Percentiles rank a stretch among this genome's conserved stretches.
Conservation (phyloP, 2,329 filamentous ascomycete genomes). For the Dothideomycetes sp. region DNA sequence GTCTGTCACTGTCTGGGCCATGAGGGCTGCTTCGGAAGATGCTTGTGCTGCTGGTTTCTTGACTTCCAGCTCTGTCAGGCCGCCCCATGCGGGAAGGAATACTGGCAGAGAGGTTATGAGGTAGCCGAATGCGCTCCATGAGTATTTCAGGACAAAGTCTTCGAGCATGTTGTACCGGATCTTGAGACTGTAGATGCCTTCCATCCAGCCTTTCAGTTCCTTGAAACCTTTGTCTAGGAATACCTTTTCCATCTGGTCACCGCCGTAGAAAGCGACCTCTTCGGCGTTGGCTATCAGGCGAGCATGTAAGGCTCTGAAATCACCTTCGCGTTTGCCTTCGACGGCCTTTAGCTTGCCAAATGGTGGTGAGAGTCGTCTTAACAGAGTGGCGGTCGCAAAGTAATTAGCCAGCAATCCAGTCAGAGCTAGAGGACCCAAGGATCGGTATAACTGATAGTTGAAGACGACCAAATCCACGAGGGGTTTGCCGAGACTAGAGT, state of each 20-base stretch:
- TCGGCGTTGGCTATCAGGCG: conserved; percentile 93
- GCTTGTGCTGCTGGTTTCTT: conserved; percentile 28
- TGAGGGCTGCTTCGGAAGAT: conserved; percentile 12
- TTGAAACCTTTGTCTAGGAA: conserved; percentile 89
- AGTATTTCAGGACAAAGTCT: conserved; percentile 96
- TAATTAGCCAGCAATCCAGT: conserved; percentile 86
- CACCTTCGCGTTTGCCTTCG: conserved; percentile 88
- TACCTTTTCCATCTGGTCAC: conserved; percentile 86
- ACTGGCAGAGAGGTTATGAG: conserved; percentile 85
- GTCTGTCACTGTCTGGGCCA: conserved; percentile 10
- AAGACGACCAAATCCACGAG: conserved; percentile 96
- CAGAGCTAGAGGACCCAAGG: conserved; percentile 78
- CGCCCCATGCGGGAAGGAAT: conserved; percentile 90
- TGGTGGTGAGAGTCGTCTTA: conserved; percentile 80
- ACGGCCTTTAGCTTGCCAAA: conserved; percentile 96
- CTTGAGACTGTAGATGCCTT: conserved; percentile 93
- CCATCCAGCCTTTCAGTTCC: conserved; percentile 93
- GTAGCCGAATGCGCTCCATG: conserved; percentile 97
- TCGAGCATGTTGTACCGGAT: conserved; percentile 98
- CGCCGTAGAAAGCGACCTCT: conserved; percentile 95
- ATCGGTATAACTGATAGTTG: conserved; percentile 93
- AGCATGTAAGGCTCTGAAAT: conserved; percentile 85
- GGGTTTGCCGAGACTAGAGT: conserved; percentile 95
- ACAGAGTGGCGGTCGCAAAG: conserved; percentile 81
- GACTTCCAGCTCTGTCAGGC: conserved; percentile 48